phyloP scores from a whole-genome alignment of 2,329 filamentous ascomycete genomes.

The Hirsutella thompsonii region DNA sequence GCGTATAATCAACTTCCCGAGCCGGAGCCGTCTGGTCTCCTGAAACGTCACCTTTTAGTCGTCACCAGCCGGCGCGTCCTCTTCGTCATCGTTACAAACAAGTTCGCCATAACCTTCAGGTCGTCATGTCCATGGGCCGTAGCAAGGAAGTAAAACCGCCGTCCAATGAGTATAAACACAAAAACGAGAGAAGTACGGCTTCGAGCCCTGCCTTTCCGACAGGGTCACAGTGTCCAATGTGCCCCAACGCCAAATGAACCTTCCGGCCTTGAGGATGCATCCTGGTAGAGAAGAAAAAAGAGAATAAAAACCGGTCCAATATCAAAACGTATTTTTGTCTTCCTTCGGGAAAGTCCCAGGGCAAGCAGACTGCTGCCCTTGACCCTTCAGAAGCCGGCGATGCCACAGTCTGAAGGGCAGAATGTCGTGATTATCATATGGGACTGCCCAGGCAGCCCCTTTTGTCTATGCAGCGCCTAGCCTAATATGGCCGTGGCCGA shows the following conservation, averaged over 20 bases:
- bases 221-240: neutral
- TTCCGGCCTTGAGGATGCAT: neutral
- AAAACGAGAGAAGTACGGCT: neutral
- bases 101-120: neutral
- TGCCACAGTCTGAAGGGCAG: neutral
- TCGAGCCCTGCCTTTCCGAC: neutral
- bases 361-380: neutral
- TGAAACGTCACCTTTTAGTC: neutral
- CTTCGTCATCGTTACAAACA: neutral
- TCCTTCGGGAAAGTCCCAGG: neutral
- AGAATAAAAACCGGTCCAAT: neutral
- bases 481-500: conserved; percentile 34
- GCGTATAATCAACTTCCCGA: neutral
- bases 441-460: neutral
- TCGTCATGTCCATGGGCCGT: neutral
- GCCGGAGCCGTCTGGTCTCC: neutral
- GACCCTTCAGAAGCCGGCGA: neutral
- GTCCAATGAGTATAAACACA: neutral
- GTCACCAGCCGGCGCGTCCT: neutral
- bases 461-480: conserved; percentile 10
- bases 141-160: neutral
- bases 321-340: neutral
- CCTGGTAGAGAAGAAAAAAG: neutral
- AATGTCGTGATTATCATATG: neutral
- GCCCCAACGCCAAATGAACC: neutral